Evolutionary conservation across 768 basidiomycete species (phyloP).

Genomic region (Tylopilus sp.): DNA sequence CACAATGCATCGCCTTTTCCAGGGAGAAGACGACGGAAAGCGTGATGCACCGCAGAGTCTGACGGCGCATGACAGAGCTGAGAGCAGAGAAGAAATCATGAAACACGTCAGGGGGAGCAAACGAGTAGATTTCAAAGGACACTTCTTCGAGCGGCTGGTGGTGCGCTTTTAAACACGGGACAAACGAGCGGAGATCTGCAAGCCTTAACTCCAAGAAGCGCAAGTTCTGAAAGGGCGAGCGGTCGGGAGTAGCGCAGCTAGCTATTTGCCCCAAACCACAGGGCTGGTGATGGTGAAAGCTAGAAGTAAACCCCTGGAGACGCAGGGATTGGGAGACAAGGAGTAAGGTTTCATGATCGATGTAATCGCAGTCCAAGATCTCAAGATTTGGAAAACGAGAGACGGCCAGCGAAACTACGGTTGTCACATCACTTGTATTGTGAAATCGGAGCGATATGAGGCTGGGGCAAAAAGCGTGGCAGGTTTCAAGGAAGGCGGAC

Average conservation of each 20-base stretch:
- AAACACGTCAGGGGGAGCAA: neutral
- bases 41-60: neutral
- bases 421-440: neutral
- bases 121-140: neutral
- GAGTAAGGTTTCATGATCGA: conserved; percentile 2
- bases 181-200: conserved; percentile 3
- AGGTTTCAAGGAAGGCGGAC: conserved; percentile 3
- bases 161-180: conserved; percentile 2
- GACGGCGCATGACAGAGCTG: neutral
- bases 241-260: neutral
- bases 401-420: conserved; percentile 5
- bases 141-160: conserved; percentile 8
- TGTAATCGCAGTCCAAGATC: neutral
- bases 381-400: conserved; percentile 1
- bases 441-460: conserved; percentile 1
- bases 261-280: neutral
- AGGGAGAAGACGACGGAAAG: too few relatives aligned
- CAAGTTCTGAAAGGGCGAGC: conserved; percentile 7
- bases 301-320: neutral
- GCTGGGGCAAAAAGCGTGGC: conserved; percentile 4
- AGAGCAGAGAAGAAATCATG: conserved; percentile 5
- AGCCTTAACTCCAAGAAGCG: neutral
- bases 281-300: neutral
- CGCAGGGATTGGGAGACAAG: neutral
- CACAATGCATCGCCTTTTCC: too few relatives aligned